These are phyloP conservation scores for Fusarium falciforme DNA, from an alignment of 2,329 filamentous ascomycete species.

Conservation along the genomic window DNA sequence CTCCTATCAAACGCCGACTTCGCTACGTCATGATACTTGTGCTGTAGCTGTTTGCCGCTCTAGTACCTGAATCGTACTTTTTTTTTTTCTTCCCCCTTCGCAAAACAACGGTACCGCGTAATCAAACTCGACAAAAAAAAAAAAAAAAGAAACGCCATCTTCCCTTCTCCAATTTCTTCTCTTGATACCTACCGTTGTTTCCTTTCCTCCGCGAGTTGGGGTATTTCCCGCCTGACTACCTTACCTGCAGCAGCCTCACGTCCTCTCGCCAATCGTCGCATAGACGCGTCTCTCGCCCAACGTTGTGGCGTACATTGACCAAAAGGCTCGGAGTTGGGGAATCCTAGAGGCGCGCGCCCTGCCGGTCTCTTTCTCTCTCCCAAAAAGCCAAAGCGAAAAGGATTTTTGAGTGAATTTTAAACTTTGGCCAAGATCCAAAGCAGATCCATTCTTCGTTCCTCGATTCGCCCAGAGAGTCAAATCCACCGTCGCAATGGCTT, in stretches of 20 bases:
- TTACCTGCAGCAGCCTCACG: slow-evolving; percentile 7
- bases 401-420: slow-evolving; percentile 22
- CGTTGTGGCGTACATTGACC: slow-evolving; percentile 35
- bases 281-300: slow-evolving; percentile 27
- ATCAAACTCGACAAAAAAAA: neutral
- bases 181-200: slow-evolving; percentile 3
- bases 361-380: neutral
- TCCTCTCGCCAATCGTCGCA: slow-evolving; percentile 16
- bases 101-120: neutral
- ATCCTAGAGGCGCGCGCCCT: neutral
- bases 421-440: slow-evolving; percentile 18
- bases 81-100: neutral
- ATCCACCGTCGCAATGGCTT: slow-evolving; percentile 37
- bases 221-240: neutral
- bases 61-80: slow-evolving; percentile 17
- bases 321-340: slow-evolving; percentile 14
- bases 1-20: slow-evolving; percentile 26
- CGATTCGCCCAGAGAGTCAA: neutral
- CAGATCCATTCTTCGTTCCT: neutral
- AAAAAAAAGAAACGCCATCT: neutral
- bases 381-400: slow-evolving; percentile 1
- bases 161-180: slow-evolving; percentile 4
- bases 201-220: slow-evolving; percentile 5
- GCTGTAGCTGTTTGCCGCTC: slow-evolving; percentile 19
- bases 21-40: slow-evolving; percentile 26